Conservation (phyloP, 192 early-diverging fungal species). For the Umbelopsis sp. region DNA sequence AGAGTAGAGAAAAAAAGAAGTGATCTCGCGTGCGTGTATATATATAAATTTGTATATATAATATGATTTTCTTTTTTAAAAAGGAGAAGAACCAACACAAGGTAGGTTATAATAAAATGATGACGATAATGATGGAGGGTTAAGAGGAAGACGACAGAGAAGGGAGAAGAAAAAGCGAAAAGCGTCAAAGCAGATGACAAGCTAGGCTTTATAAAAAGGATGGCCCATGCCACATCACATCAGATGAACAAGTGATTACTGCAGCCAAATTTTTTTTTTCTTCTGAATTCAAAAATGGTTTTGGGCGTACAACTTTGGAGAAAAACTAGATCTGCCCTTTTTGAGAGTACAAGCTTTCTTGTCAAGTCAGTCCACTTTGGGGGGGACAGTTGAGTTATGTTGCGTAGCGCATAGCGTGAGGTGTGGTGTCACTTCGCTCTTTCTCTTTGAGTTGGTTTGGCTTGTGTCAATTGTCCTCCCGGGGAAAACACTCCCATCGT, state of each 20-base stretch:
- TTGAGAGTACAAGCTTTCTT: background rate
- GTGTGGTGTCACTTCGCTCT: background rate
- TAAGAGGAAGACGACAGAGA: background rate
- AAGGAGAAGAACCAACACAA: no score
- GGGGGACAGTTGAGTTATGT: background rate
- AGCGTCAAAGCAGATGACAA: slow-evolving; percentile 3
- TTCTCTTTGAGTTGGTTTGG: background rate
- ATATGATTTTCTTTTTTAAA: no score
- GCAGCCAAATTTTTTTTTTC: background rate
- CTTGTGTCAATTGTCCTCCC: background rate
- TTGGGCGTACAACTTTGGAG: background rate
- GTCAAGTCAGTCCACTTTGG: background rate
- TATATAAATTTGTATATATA: no score
- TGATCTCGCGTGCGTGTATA: background rate
- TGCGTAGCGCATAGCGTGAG: background rate
- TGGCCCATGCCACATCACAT: slow-evolving; percentile 21
- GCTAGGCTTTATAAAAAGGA: slow-evolving; percentile 8
- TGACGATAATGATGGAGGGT: background rate
- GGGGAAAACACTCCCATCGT: background rate
- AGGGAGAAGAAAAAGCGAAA: background rate
- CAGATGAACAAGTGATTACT: background rate
- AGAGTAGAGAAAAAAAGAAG: background rate
- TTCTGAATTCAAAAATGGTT: slow-evolving; percentile 2
- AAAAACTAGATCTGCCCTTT: background rate
- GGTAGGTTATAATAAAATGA: no score